Conservation (phyloP, 495 filamentous ascomycete species). For the Thermothielavioides terrestris region DNA sequence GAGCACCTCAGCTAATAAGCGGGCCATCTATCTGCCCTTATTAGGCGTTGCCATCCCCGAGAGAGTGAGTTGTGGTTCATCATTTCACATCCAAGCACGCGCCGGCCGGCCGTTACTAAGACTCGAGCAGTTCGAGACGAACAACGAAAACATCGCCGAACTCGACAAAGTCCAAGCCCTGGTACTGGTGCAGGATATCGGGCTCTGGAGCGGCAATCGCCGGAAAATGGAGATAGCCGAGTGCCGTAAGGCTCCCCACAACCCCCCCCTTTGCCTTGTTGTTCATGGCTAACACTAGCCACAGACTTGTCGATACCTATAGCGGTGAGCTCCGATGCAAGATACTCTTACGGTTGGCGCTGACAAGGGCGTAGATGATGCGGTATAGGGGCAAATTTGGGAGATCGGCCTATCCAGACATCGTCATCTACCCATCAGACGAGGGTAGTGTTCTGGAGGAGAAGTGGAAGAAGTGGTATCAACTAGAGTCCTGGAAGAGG, state of each 20-base stretch:
- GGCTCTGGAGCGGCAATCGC: slow-evolving; percentile 58
- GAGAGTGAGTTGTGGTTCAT: slow-evolving; percentile 18
- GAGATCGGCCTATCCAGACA: slow-evolving; percentile 38
- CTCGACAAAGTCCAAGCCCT: slow-evolving; percentile 48
- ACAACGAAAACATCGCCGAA: slow-evolving; percentile 48
- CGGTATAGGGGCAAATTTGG: slow-evolving; percentile 35
- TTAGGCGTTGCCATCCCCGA: slow-evolving; percentile 34
- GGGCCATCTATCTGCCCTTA: neutral
- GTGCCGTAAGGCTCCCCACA: slow-evolving; percentile 29
- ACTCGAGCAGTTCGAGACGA: slow-evolving; percentile 41
- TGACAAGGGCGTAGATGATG: slow-evolving; percentile 34
- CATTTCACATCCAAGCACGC: too few species aligned
- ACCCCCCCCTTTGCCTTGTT: neutral
- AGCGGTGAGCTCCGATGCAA: slow-evolving; percentile 8
- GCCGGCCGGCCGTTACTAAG: neutral
- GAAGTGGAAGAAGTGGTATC: slow-evolving; percentile 54
- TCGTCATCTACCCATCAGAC: slow-evolving; percentile 38
- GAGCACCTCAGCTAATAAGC: neutral
- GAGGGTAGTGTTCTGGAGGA: slow-evolving; percentile 39
- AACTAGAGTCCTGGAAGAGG: slow-evolving; percentile 48
- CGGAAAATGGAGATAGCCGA: slow-evolving; percentile 63
- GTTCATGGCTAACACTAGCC: slow-evolving; percentile 3
- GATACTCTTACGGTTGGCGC: neutral
- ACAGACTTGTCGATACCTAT: slow-evolving; percentile 22
- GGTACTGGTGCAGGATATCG: slow-evolving; percentile 47